Evolutionary conservation across 805 yeast genomes (phyloP), one percentile per base, ranked within the genome.

Genomic region (Candida tallmaniae): DNA sequence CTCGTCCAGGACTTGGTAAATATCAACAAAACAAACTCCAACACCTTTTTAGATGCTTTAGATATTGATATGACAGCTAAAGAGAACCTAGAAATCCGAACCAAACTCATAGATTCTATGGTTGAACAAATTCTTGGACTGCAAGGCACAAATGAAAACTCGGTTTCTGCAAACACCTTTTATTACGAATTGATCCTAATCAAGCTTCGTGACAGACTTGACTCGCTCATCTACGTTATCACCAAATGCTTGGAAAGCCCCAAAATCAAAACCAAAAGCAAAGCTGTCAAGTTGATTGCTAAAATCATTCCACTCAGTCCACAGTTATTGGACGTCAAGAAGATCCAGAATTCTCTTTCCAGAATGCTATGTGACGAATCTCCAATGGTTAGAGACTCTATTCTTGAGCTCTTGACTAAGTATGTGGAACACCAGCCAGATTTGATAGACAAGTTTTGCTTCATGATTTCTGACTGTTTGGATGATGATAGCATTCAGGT

Each of bases 351-450:
- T 2, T 66, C 83, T 0, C 62, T 87, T 2, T 60, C 75, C 1
- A 60, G 54, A 7, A 60, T 77, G 29, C 56, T 87, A 24, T 56
- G 50, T 4, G 90, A 83, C 41, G 49, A 70, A 0, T 83, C 87
- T 2, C 77, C 94, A 0, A 70, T 80, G 25, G 90, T 86, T 0
- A 69, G 87, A 38, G 88, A 82, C 46, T 85, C 94, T 0, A 80
- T 80, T 2, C 59, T 87, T 19, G 93, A 84, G 27, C 63, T 87
- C 25, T 56, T 87, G 17, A 68, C 70, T 8, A 67, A 63, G 33
- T 74, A 70, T 35, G 49, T 79, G 25, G 47, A 58, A 2, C 45
- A 61, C 2, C 65, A 65, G 32, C 74, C 76, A 0, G 68, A 62
- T 3, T 50, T 70, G 20, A 61, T 73, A 14, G 65, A 66, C 2